Evolutionary conservation across 768 basidiomycete genomes (phyloP).

Genomic region (Mrakia frigida): DNA sequence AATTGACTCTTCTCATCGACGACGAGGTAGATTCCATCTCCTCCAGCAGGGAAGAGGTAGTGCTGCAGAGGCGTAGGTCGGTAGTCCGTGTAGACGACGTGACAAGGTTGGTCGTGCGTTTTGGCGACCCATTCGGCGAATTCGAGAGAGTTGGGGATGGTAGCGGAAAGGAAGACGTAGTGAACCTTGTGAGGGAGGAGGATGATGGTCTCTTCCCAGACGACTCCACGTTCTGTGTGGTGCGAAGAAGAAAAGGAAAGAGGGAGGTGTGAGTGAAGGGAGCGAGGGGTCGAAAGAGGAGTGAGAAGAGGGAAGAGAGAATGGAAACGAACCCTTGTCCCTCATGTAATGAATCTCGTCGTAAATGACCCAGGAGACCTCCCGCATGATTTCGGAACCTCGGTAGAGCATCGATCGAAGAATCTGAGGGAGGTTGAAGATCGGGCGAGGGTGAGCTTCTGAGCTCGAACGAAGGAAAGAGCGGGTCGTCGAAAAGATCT

Average conservation of each 20-base stretch:
- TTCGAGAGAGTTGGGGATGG: conserved; percentile 98
- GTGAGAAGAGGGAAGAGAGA: background rate
- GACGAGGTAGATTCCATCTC: conserved; percentile 93
- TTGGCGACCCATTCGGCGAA: conserved; percentile 99
- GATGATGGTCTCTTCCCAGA: conserved; percentile 94
- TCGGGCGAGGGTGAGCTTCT: background rate
- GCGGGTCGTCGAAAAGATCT: background rate
- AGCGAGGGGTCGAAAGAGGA: too few relatives aligned
- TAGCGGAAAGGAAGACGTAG: conserved; percentile 97
- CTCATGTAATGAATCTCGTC: conserved; percentile 99
- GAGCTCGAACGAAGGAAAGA: background rate
- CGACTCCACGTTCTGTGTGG: conserved; percentile 81
- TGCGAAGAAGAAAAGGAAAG: background rate
- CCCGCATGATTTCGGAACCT: conserved; percentile 97
- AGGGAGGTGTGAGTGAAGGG: background rate
- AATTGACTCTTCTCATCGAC: conserved; percentile 99
- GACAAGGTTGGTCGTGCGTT: conserved; percentile 94
- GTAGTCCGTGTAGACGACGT: conserved; percentile 99
- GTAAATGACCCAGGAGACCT: conserved; percentile 99
- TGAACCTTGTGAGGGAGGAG: conserved; percentile 91
- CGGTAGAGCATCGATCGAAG: conserved; percentile 96
- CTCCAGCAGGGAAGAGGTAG: conserved; percentile 93
- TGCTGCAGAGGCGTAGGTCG: conserved; percentile 96
- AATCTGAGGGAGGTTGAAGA: conserved; percentile 63
- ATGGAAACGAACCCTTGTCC: conserved; percentile 58